Conservation (phyloP, 2,329 filamentous ascomycete genomes). For the Lachnellula occidentalis region DNA sequence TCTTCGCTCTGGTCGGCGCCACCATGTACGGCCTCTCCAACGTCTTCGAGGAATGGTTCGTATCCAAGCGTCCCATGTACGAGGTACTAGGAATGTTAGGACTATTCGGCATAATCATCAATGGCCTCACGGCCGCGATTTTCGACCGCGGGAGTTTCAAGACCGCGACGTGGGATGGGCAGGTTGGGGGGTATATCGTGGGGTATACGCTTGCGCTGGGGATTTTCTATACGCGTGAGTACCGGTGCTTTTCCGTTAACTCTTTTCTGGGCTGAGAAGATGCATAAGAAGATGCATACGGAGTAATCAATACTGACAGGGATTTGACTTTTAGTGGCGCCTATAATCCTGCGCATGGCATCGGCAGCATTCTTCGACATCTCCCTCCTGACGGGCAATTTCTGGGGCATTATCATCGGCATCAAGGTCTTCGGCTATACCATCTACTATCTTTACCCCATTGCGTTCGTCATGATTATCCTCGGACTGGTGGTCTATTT, state of each 20-base stretch:
- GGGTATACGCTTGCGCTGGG: conserved; percentile 81
- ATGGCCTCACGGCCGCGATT: conserved; percentile 83
- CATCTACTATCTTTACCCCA: conserved; percentile 89
- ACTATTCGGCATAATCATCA: conserved; percentile 84
- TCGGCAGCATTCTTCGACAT: conserved; percentile 96
- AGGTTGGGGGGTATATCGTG: conserved; percentile 75
- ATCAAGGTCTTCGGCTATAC: conserved; percentile 74
- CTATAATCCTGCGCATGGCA: conserved; percentile 82
- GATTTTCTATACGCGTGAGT: conserved; percentile 68
- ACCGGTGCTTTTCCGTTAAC: too few species aligned
- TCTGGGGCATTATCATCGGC: conserved; percentile 94
- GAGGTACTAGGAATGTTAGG: conserved; percentile 91
- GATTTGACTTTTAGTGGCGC: conserved; percentile 47
- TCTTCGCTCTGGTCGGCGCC: conserved; percentile 85
- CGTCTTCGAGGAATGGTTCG: conserved; percentile 90
- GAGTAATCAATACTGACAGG: too few species aligned
- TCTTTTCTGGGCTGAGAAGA: too few species aligned
- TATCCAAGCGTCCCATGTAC: conserved; percentile 79
- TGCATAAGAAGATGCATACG: too few species aligned
- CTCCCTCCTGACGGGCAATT: conserved; percentile 86
- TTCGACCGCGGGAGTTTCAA: conserved; percentile 77
- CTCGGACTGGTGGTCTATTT: conserved; percentile 84
- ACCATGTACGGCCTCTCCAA: conserved; percentile 90
- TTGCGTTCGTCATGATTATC: conserved; percentile 91
- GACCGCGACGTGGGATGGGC: conserved; percentile 56